Evolutionary conservation across 768 basidiomycete genomes (phyloP).

Genomic region (Boletus patriciae): DNA sequence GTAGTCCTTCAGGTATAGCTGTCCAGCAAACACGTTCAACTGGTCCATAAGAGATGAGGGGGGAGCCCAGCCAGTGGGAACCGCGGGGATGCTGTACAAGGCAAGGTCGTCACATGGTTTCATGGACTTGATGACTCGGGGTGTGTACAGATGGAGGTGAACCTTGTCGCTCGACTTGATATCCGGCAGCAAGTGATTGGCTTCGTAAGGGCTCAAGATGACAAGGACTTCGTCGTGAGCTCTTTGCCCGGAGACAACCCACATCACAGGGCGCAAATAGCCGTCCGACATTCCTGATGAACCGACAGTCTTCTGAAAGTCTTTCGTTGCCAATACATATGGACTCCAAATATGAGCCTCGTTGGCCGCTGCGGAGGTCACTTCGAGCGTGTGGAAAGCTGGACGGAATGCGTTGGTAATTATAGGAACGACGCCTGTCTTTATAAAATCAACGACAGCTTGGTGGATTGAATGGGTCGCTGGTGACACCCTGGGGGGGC

Average conservation of each 20-base stretch:
- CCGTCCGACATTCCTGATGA: constrained; percentile 5
- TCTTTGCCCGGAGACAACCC: constrained; percentile 23
- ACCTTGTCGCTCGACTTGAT: constrained; percentile 36
- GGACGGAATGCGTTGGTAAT: constrained; percentile 23
- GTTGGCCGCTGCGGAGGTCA: constrained; percentile 5
- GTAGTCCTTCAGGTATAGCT: constrained; percentile 32
- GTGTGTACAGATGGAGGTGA: constrained; percentile 45
- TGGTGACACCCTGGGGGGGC: constrained; percentile 30
- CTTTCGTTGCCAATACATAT: constrained; percentile 13
- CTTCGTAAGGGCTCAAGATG: constrained; percentile 45
- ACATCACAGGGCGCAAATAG: constrained; percentile 31
- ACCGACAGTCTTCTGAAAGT: constrained; percentile 17
- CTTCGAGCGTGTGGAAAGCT: constrained; percentile 11
- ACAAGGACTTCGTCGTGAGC: constrained; percentile 25
- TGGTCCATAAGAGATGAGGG: constrained; percentile 9
- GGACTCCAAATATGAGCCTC: constrained; percentile 26
- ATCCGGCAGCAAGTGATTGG: constrained; percentile 35
- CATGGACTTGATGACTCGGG: constrained; percentile 36
- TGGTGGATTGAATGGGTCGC: constrained; percentile 22
- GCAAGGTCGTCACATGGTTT: constrained; percentile 37
- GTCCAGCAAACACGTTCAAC: constrained; percentile 35
- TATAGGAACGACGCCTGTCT: constrained; percentile 26
- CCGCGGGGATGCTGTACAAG: constrained; percentile 10
- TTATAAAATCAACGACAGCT: constrained; percentile 27
- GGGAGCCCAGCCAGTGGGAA: neutral